These are phyloP conservation scores for Nadsonia starkeyi-henricii DNA, from an alignment of 1,139 yeast genomes.

Conservation along the genomic window DNA sequence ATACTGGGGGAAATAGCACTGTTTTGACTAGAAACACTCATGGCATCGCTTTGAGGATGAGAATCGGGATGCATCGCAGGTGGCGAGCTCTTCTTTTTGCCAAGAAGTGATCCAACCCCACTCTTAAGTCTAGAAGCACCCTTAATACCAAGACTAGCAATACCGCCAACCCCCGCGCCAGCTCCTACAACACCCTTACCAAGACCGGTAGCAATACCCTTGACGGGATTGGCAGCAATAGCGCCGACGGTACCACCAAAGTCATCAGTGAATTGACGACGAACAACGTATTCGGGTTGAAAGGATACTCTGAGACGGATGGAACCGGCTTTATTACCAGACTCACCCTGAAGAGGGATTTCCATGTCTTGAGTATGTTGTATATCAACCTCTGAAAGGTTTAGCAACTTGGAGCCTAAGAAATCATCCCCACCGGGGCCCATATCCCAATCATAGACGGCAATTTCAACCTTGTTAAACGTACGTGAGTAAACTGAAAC, in stretches of 20 bases:
- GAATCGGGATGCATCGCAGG: conserved; percentile 7
- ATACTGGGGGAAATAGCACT: background rate
- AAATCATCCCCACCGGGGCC: conserved; percentile 76
- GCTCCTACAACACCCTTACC: conserved; percentile 17
- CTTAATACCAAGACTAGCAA: conserved; percentile 23
- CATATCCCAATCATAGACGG: conserved; percentile 80
- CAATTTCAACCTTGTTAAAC: conserved; percentile 43
- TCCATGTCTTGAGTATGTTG: conserved; percentile 39
- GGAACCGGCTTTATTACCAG: conserved; percentile 33
- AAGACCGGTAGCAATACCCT: conserved; percentile 16
- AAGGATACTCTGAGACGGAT: conserved; percentile 44
- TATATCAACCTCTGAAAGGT: conserved; percentile 48
- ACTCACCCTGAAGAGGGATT: conserved; percentile 35
- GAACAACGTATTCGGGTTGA: conserved; percentile 48
- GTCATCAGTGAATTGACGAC: conserved; percentile 19
- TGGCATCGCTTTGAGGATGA: conserved; percentile 9
- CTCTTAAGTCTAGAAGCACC: conserved; percentile 13
- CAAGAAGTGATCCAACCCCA: conserved; percentile 14
- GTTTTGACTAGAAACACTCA: background rate
- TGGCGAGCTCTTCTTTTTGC: conserved; percentile 12
- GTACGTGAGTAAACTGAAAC: conserved; percentile 45
- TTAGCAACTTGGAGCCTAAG: conserved; percentile 53
- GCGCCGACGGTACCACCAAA: conserved; percentile 10
- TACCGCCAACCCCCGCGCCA: conserved; percentile 22
- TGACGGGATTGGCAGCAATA: conserved; percentile 16